A percentile compares a stretch with the other conserved stretches of the same genome.
Evolutionary conservation across 108 stramenopile species (phyloP).

Genomic region (Discostella stelligeroides): DNA sequence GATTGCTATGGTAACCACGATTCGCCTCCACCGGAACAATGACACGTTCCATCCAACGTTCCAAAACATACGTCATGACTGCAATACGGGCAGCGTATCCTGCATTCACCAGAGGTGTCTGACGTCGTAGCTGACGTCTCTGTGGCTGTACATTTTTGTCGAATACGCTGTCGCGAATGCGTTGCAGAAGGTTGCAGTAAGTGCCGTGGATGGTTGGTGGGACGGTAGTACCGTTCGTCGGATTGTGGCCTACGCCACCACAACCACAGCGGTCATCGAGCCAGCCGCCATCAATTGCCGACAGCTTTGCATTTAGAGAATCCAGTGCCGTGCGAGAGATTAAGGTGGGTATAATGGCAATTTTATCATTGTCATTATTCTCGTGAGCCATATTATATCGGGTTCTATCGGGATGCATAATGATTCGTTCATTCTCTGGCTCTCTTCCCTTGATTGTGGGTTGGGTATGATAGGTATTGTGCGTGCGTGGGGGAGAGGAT

Average conservation of each 20-base stretch:
- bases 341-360: constrained; percentile 22
- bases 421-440: no score
- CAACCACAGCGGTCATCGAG: constrained; percentile 14
- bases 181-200: constrained; percentile 25
- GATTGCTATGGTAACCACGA: not conserved
- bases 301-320: constrained; percentile 70
- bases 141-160: not conserved
- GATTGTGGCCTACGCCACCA: constrained; percentile 3
- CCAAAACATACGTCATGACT: constrained; percentile 46
- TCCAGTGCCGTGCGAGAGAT: constrained; percentile 70
- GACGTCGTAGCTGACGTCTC: constrained; percentile 31
- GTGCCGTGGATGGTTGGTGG: constrained; percentile 1
- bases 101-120: constrained; percentile 82
- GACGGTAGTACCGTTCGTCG: not conserved
- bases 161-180: constrained; percentile 10
- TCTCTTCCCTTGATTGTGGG: no score
- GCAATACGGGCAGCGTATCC: constrained; percentile 77
- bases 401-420: no score
- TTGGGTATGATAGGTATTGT: no score
- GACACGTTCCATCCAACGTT: constrained; percentile 29
- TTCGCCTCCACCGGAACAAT: not conserved
- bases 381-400: no score
- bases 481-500: no score
- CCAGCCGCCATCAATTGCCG: constrained; percentile 60
- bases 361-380: not conserved